Evolutionary conservation across 2,329 filamentous ascomycete species (phyloP), one percentile per base, ranked within the genome.

Genomic region (Sphaceloma murrayae): DNA sequence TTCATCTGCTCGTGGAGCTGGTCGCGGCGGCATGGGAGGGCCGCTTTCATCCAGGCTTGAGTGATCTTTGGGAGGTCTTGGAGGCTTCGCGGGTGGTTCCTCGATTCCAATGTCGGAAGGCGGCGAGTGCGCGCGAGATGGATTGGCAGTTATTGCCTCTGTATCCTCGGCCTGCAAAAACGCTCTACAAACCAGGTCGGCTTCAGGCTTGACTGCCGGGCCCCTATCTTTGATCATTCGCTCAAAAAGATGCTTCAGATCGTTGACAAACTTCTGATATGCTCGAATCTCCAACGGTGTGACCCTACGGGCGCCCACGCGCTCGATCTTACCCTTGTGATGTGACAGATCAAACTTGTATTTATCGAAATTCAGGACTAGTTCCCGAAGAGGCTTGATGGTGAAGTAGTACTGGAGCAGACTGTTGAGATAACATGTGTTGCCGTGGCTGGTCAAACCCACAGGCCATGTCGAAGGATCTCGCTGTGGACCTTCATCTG

Each of bases 351-450:
- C 75, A 56, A 91, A 75, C 51, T 80, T 76, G 55, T 81, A 75
- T 3, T 77, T 63, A 18, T 89, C 78, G 52, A 85, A 85, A 39
- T 85, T 70, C 47, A 93, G 69, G 2, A 95, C 79, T 51, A 95
- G 75, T 4, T 91, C 74, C 39, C 89, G 77, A 21, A 96, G 70
- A 2, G 85, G 79, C 49, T 79, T 81, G 45, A 96, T 77, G 0
- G 88, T 93, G 60, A 94, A 95, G 52, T 95, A 82, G 58, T 94
- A 96, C 56, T 98, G 91, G 7, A 98, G 70, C 38, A 98, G 74
- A 63, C 89, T 96, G 67, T 98, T 98, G 45, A 98, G 72, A 56
- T 98, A 98, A 61, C 91, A 98, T 0, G 93, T 98, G 57, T 98
- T 98, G 48, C 91, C 88, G 46, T 96, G 94, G 54, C 96, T 98